phyloP scores from a whole-genome alignment of 148 eudicot species.

The Cornus suecica region DNA sequence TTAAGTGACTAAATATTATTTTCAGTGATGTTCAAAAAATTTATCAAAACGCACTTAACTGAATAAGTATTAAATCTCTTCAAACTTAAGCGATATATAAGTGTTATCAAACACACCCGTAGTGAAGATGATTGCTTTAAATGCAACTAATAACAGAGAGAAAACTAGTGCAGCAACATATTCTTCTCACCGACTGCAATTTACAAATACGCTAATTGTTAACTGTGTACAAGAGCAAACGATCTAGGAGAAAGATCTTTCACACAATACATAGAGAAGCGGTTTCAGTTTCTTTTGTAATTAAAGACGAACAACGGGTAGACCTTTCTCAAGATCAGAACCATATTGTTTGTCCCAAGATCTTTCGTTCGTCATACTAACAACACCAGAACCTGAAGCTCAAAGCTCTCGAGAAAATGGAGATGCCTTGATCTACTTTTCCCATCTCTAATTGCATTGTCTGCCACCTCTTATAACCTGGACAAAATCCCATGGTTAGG shows the following conservation, averaged over 20 bases:
- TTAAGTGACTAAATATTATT: no score
- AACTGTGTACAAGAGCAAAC: background rate
- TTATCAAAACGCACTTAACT: no score
- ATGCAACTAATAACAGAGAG: no score
- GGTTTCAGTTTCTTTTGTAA: background rate
- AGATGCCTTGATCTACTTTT: background rate
- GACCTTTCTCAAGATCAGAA: background rate
- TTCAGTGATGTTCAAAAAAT: no score
- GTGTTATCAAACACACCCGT: no score
- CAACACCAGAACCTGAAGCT: background rate
- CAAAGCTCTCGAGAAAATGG: background rate
- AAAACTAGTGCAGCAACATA: background rate
- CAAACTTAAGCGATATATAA: no score
- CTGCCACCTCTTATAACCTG: constrained; percentile 2
- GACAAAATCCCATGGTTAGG: background rate
- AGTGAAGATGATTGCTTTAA: no score
- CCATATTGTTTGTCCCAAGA: background rate
- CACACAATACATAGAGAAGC: background rate
- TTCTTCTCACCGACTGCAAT: background rate
- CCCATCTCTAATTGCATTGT: background rate
- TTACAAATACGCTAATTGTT: background rate
- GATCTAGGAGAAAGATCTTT: background rate
- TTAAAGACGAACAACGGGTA: background rate
- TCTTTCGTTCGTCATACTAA: background rate
- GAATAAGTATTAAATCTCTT: no score